Base-by-base conservation (phyloP, 768 basidiomycete genomes). In the Suillus ampliporus region DNA sequence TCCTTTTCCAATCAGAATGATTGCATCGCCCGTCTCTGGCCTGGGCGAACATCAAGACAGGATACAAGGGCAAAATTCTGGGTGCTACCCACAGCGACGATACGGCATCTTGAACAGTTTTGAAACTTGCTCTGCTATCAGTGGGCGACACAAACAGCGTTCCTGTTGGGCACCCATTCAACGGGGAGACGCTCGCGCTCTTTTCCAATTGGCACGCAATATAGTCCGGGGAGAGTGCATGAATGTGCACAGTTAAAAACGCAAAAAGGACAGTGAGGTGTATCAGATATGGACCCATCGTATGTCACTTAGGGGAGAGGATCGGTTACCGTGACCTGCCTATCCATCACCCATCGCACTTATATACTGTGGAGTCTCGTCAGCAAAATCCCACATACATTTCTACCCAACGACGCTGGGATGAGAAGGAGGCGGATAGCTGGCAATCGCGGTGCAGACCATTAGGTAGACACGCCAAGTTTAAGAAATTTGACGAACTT, bases 1-100 rank as follows among this genome's bases (percentile, higher is more conserved):
- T 8, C 89, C 89, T 59, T 76, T 74, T 0, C 79, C 88, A 43
- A 90, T 78, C 31, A 89, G 81, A 41, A 90, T 86, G 2, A 76
- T 76, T 0, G 79, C 83, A 5, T 63, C 34, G 4, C 78, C 80
- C 9, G 72, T 68, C 31, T 77, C 67, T 0, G 83, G 79, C 21
- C 87, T 89, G 40, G 23, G 6, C n/a, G 28, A 0, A 35, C 60
- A 34, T 41, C 26, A 47, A 51, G 15, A 31, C 57, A 59, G 50
- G 14, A 13, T 58, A 28, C 51, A 44, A 40, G 35, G 61, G 38
- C 19, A 59, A 50, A 21, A n/a, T n/a, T 26, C 1, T 26, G 15
- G 15, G 2, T 5, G 17, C 23, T 1, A 56, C 82, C 63, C 63
- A 87, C 87, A 90, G 74, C 7, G 86, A 85, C 9, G 72, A 35